These are phyloP conservation scores for Xylariaceae sp. DNA, from an alignment of 2,329 filamentous ascomycete species.

Conservation along the genomic window DNA sequence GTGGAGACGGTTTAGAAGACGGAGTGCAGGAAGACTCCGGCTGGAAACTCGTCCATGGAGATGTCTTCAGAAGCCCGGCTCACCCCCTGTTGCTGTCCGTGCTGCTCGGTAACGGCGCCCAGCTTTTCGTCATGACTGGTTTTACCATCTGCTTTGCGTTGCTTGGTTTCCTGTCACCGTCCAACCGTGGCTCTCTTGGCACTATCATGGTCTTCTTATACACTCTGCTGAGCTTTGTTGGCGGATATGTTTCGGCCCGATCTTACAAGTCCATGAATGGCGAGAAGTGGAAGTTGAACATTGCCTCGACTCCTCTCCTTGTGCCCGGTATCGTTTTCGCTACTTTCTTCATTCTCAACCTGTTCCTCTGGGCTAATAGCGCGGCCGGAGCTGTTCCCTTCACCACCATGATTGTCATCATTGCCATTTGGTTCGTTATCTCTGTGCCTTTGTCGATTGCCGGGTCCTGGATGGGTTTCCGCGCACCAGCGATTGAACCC, in stretches of 20 bases:
- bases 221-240: slow-evolving; percentile 85
- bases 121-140: slow-evolving; percentile 96
- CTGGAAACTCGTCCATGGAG: slow-evolving; percentile 97
- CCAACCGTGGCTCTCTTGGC: slow-evolving; percentile 87
- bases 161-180: slow-evolving; percentile 89
- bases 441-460: slow-evolving; percentile 85
- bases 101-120: slow-evolving; percentile 85
- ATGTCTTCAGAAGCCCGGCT: slow-evolving; percentile 87
- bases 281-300: slow-evolving; percentile 91
- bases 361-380: slow-evolving; percentile 91
- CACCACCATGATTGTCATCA: slow-evolving; percentile 89
- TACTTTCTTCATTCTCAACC: slow-evolving; percentile 87
- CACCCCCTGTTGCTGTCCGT: slow-evolving; percentile 80
- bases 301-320: slow-evolving; percentile 77
- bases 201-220: slow-evolving; percentile 93
- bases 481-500: slow-evolving; percentile 61
- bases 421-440: slow-evolving; percentile 95
- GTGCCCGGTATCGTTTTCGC: slow-evolving; percentile 82
- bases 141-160: slow-evolving; percentile 91
- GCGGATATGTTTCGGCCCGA: slow-evolving; percentile 82
- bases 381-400: slow-evolving; percentile 94
- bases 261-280: slow-evolving; percentile 94
- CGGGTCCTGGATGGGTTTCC: slow-evolving; percentile 92
- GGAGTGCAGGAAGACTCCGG: slow-evolving; percentile 96
- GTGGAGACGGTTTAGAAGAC: slow-evolving; percentile 74